phyloP scores from a whole-genome alignment of 73 alveolate species.

The Paramecium sonneborni region DNA sequence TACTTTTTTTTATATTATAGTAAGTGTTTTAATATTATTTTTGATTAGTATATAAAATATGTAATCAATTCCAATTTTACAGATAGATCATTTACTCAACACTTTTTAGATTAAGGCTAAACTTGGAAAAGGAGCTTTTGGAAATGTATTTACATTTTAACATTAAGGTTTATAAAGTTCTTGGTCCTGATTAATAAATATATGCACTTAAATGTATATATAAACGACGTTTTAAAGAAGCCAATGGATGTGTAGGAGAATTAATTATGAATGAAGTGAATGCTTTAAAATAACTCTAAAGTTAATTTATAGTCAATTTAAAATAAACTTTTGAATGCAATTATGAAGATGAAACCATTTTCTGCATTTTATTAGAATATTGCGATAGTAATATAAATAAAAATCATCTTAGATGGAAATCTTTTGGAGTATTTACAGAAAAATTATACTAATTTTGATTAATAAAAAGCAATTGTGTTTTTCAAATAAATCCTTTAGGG shows the following conservation, averaged over 20 bases:
- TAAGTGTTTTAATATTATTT: not conserved
- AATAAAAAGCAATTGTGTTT: not conserved
- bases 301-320: not conserved
- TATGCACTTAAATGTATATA: not conserved
- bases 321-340: not conserved
- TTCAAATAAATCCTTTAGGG: slow-evolving; percentile 46
- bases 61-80: not conserved
- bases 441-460: not conserved
- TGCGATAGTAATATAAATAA: not conserved
- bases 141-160: not conserved
- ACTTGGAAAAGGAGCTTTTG: not conserved
- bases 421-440: not conserved
- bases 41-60: not conserved
- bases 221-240: not conserved
- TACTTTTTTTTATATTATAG: too few relatives aligned
- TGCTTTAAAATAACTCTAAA: not conserved
- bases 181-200: not conserved
- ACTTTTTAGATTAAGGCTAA: not conserved
- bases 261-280: not conserved
- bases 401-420: not conserved
- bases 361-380: not conserved
- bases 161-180: not conserved
- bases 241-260: not conserved
- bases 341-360: not conserved
- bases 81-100: not conserved